Conservation (phyloP, 2,329 filamentous ascomycete genomes). For the Acephala macrosclerotiorum region DNA sequence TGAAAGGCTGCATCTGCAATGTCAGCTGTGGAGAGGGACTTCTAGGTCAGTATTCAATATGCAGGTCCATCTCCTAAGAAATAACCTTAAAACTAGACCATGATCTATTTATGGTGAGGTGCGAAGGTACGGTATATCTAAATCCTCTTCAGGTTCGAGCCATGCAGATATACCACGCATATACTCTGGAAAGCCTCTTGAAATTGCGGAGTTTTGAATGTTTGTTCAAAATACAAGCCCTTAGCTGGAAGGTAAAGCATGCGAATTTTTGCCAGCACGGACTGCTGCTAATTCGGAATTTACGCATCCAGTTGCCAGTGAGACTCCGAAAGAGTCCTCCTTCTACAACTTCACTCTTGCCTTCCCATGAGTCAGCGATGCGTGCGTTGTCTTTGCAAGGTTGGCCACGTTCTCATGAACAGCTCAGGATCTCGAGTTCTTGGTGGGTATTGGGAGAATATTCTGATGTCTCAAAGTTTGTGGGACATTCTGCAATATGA, state of each 20-base stretch:
- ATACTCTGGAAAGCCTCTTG: not conserved
- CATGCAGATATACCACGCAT: not conserved
- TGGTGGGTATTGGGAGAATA: not conserved
- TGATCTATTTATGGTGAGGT: not conserved
- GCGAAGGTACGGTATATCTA: not conserved
- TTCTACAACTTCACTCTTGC: not conserved
- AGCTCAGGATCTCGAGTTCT: not conserved
- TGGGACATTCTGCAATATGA: not conserved
- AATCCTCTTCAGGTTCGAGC: not conserved
- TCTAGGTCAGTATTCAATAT: not conserved
- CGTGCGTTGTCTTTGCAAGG: not conserved
- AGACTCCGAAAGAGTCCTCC: not conserved
- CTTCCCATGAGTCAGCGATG: not conserved
- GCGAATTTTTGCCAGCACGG: not conserved
- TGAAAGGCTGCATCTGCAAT: not conserved
- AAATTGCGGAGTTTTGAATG: too few relatives aligned
- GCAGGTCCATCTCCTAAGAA: not conserved
- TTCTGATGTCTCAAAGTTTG: not conserved
- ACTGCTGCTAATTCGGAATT: not conserved
- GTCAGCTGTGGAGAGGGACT: not conserved
- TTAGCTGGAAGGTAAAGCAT: too few relatives aligned
- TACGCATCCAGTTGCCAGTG: not conserved
- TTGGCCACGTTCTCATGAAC: not conserved
- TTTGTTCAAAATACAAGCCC: too few relatives aligned
- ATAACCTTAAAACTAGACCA: constrained; percentile 7